phyloP scores from a whole-genome alignment of 2,329 filamentous ascomycete species.

The Pestalotiopsis sp. region DNA sequence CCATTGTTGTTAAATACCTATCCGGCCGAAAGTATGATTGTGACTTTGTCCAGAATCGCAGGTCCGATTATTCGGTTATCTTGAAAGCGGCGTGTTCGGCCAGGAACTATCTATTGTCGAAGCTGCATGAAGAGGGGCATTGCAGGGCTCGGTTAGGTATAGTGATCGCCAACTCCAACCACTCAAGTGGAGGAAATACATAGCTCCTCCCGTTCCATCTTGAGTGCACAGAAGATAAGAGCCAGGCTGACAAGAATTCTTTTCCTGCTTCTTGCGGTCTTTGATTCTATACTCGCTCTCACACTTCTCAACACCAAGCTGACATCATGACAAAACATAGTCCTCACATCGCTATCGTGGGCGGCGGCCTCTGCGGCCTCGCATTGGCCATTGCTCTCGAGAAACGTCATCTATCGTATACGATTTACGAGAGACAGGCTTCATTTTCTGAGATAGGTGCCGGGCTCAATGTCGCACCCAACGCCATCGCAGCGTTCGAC shows the following conservation, averaged over 20 bases:
- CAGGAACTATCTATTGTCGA: background rate
- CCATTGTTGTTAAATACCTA: too few relatives aligned
- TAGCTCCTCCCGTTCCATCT: background rate
- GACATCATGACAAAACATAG: background rate
- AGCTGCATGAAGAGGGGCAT: background rate
- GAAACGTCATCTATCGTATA: slow-evolving; percentile 4
- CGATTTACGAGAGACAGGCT: slow-evolving; percentile 8
- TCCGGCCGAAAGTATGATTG: too few relatives aligned
- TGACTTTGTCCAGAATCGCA: too few relatives aligned
- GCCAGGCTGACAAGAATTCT: background rate
- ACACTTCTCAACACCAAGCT: background rate
- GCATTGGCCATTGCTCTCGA: slow-evolving; percentile 6
- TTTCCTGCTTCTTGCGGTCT: background rate
- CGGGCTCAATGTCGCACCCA: slow-evolving; percentile 6
- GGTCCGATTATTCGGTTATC: background rate
- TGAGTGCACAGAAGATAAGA: background rate
- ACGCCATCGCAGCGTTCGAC: slow-evolving; percentile 8
- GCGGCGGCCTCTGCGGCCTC: slow-evolving; percentile 9
- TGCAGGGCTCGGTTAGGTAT: background rate
- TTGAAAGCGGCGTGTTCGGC: background rate
- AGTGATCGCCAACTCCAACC: background rate
- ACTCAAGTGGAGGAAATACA: background rate
- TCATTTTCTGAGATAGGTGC: slow-evolving; percentile 8
- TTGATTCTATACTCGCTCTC: background rate
- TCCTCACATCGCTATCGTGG: slow-evolving; percentile 5